phyloP scores from a whole-genome alignment of 1,284 basidiomycete genomes.

The Ganoderma lingzhi region DNA sequence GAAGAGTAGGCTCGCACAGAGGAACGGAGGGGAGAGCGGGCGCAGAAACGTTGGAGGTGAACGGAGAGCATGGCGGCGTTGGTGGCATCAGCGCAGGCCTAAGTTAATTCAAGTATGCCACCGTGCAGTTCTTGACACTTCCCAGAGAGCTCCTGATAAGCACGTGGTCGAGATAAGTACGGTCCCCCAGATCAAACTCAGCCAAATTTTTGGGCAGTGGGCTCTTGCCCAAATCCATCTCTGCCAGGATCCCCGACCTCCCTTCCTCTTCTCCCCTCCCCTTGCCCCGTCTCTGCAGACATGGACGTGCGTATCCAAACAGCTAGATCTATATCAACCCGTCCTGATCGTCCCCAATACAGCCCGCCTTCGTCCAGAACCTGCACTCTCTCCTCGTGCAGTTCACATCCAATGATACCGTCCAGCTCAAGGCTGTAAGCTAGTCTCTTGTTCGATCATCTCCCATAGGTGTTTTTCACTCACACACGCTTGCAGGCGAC shows the following conservation, averaged over 20 bases:
- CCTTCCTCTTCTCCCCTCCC: slow-evolving; percentile 20
- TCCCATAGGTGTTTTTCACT: slow-evolving; percentile 6
- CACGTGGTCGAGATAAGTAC: slow-evolving; percentile 27
- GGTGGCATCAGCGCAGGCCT: neutral
- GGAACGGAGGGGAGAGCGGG: neutral
- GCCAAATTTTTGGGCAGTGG: slow-evolving; percentile 40
- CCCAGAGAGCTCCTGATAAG: slow-evolving; percentile 15
- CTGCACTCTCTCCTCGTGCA: slow-evolving; percentile 88
- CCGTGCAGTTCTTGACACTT: no score
- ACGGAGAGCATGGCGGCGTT: neutral
- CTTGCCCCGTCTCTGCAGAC: slow-evolving; percentile 25
- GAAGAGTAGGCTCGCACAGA: neutral
- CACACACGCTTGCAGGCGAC: slow-evolving; percentile 73
- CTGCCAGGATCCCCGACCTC: slow-evolving; percentile 22
- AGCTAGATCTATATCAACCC: neutral
- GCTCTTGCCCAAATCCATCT: slow-evolving; percentile 22
- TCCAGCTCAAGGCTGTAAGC: slow-evolving; percentile 86
- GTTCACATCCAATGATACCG: slow-evolving; percentile 88
- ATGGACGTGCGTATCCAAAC: slow-evolving; percentile 39
- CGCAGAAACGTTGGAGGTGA: neutral
- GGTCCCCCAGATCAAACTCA: slow-evolving; percentile 31
- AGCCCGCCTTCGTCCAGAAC: slow-evolving; percentile 78
- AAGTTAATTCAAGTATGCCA: no score
- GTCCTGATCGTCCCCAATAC: slow-evolving; percentile 20
- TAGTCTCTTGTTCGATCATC: slow-evolving; percentile 18